Percentiles rank a stretch among this genome's conserved stretches.
phyloP scores from a whole-genome alignment of 192 early-diverging fungal species.

The Podila epigama region DNA sequence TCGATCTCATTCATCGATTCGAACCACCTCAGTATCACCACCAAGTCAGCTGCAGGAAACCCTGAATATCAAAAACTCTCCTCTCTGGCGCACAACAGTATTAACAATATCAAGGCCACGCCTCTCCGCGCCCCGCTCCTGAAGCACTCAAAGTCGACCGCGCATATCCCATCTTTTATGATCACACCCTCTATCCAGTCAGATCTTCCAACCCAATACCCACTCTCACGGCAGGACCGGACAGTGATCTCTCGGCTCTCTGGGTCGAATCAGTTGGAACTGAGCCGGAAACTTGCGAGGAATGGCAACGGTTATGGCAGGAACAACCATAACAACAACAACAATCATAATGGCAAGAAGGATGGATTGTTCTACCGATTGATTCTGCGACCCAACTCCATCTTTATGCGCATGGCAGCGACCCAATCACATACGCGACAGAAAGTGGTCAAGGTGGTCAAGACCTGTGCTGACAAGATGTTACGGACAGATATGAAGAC shows the following conservation, averaged over 20 bases:
- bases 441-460: conserved; percentile 37
- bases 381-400: conserved; percentile 41
- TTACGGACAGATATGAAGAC: conserved; percentile 42
- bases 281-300: too few relatives aligned
- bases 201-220: conserved; percentile 39
- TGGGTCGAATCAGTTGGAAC: neutral
- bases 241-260: conserved; percentile 15
- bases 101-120: conserved; percentile 7
- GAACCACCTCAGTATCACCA: conserved; percentile 1
- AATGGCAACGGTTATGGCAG: too few relatives aligned
- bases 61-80: neutral
- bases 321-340: neutral
- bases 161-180: conserved; percentile 45
- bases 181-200: conserved; percentile 43
- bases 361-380: conserved; percentile 30
- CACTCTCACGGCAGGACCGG: conserved; percentile 33
- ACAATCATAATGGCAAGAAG: conserved; percentile 6
- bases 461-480: conserved; percentile 46
- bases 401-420: conserved; percentile 32
- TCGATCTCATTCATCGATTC: conserved; percentile 39
- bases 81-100: neutral
- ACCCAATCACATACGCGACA: conserved; percentile 22
- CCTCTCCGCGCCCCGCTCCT: conserved; percentile 27
- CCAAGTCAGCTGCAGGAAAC: neutral
- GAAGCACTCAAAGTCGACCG: conserved; percentile 36